Evolutionary conservation across 176 grass and related monocot species (phyloP), one percentile per base, ranked within the genome.

Genomic region (Juncus inflexus): DNA sequence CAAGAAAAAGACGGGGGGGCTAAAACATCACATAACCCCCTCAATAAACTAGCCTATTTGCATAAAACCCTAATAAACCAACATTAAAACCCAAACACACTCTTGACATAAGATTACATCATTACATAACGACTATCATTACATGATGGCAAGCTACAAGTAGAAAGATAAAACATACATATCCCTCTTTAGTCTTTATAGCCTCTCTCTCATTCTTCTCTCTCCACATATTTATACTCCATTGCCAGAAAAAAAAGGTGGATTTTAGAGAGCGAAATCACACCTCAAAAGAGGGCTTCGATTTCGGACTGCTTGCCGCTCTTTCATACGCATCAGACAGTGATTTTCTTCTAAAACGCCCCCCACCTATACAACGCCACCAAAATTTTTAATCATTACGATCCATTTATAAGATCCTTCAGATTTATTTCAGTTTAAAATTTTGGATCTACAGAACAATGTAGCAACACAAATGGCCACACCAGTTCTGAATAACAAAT

Each of bases 301-400:
- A 72, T 38, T 71, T 90, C 39, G 74, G 78, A 1, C 81, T 61
- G 14, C 69, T 87, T 9, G 67, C 62, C 10, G 65, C 76, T 76
- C 81, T 90, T 62, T 83, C 81, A 12, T 87, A 96, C 56, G 91
- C 79, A 38, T 96, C 91, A 0, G 87, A 96, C 2, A 60, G 79
- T 64, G 86, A 95, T 85, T 96, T 96, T 87, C 91, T 90, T 80
- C 91, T 80, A 65, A 96, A 87, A 66, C 91, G 87, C 16, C 87
- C 87, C 62, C 68, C 81, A 79, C 67, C 50, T 76, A 54, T 60
- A 72, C 74, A 66, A 37, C 54, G 10, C 50, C 15, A 43, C 35
- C 55, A 5, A 16, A 55, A 7, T 15, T 9, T 50, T 5, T 38
- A 42, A 52, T 41, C 11, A 60, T 50, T 55, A 42, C 42, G 40